These are phyloP conservation scores for Sclerotinia trifoliorum DNA, from an alignment of 2,329 filamentous ascomycete species.

Conservation along the genomic window DNA sequence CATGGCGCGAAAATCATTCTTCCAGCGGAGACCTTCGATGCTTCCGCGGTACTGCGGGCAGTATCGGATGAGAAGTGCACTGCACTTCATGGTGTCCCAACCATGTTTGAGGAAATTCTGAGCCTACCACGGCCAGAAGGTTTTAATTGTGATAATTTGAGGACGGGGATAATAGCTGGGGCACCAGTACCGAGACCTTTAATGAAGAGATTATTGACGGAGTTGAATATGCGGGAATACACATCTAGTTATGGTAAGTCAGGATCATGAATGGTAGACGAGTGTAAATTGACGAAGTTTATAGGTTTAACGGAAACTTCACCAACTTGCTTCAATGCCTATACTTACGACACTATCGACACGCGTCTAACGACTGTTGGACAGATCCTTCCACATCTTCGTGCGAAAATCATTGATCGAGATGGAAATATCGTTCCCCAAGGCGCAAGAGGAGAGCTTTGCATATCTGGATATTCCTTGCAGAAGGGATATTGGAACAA, in stretches of 20 bases:
- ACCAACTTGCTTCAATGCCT: slow-evolving; percentile 78
- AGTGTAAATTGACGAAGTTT: neutral
- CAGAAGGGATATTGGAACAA: slow-evolving; percentile 66
- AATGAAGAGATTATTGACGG: slow-evolving; percentile 69
- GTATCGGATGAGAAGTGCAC: slow-evolving; percentile 68
- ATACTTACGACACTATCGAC: slow-evolving; percentile 68
- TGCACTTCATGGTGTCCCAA: slow-evolving; percentile 76
- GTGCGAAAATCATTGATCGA: slow-evolving; percentile 67
- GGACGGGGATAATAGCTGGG: slow-evolving; percentile 78
- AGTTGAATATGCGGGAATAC: slow-evolving; percentile 69
- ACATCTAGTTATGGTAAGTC: slow-evolving; percentile 44
- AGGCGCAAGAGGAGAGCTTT: slow-evolving; percentile 55
- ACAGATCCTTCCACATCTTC: slow-evolving; percentile 70
- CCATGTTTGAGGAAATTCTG: slow-evolving; percentile 54
- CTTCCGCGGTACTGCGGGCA: slow-evolving; percentile 62
- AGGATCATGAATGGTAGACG: neutral
- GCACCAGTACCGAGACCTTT: slow-evolving; percentile 72
- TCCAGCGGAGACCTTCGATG: slow-evolving; percentile 71
- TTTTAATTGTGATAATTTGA: slow-evolving; percentile 49
- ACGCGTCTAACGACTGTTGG: slow-evolving; percentile 70
- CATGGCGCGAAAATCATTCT: slow-evolving; percentile 70
- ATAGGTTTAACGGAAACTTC: slow-evolving; percentile 69
- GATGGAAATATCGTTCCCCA: slow-evolving; percentile 53
- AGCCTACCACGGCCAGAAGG: slow-evolving; percentile 24
- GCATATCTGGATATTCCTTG: slow-evolving; percentile 50